These are phyloP conservation scores for Candida sp. DNA, from an alignment of 1,139 yeast species.

Conservation along the genomic window DNA sequence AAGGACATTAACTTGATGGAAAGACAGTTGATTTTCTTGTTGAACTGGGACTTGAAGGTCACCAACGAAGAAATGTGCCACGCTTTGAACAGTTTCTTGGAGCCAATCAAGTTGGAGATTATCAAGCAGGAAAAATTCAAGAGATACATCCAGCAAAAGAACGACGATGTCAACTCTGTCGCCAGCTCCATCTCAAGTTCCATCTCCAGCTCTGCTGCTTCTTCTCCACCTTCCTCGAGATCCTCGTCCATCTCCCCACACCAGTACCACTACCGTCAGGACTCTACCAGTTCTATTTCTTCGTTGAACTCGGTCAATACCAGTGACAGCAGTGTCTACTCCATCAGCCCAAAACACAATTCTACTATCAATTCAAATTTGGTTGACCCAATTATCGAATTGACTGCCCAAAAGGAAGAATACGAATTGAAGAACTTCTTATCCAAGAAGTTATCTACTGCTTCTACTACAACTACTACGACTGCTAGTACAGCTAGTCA, in stretches of 20 bases:
- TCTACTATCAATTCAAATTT: slow-evolving; percentile 6
- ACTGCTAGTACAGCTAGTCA: slow-evolving; percentile 2
- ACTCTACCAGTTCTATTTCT: slow-evolving; percentile 29
- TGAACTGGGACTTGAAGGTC: slow-evolving; percentile 73
- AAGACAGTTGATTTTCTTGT: slow-evolving; percentile 67
- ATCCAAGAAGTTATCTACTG: slow-evolving; percentile 24
- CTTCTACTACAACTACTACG: background rate
- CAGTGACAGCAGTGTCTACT: slow-evolving; percentile 4
- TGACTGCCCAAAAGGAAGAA: slow-evolving; percentile 47
- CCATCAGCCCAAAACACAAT: slow-evolving; percentile 6
- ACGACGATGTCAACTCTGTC: slow-evolving; percentile 13
- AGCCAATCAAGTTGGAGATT: slow-evolving; percentile 66
- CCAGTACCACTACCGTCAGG: slow-evolving; percentile 31
- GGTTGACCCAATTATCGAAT: slow-evolving; percentile 46
- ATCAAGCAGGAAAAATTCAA: slow-evolving; percentile 44
- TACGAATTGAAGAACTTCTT: slow-evolving; percentile 36
- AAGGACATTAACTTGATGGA: slow-evolving; percentile 83
- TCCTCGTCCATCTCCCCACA: slow-evolving; percentile 12
- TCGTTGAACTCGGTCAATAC: slow-evolving; percentile 20
- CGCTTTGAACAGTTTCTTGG: slow-evolving; percentile 55
- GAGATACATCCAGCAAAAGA: slow-evolving; percentile 24
- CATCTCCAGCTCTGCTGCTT: background rate
- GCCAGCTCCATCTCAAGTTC: slow-evolving; percentile 3
- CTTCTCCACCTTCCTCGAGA: slow-evolving; percentile 13
- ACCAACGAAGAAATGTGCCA: slow-evolving; percentile 55